Evolutionary conservation across 2,329 filamentous ascomycete species (phyloP), one percentile per base, ranked within the genome.

Genomic region (Corynespora cassiicola): DNA sequence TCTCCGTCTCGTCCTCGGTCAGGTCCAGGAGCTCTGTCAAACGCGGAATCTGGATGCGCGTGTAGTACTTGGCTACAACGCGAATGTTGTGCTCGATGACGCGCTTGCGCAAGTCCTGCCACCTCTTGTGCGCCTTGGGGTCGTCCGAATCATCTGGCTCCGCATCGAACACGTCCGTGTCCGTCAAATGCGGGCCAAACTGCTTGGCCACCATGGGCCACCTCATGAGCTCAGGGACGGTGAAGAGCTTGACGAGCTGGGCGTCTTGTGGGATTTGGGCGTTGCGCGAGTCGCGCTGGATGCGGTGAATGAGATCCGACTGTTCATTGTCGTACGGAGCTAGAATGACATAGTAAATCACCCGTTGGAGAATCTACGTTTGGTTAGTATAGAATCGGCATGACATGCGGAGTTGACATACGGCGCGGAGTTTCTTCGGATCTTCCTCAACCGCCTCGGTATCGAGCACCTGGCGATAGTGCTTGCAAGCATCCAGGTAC

Each of bases 41-140:
- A 21, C 94, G 88, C 51, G 85, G 84, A 80, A 96, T 94, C 68
- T 90, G 86, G 65, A 99, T 95, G 57, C 94, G 89, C 15, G 94
- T 99, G 76, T 99, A 99, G 79, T 99, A 99, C 73, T 96, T 96
- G 58, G 94, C 94, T 23, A 99, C 84, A 2, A 99, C 94, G 35
- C 94, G 89, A 36, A 99, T 92, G 55, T 99, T 99, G 76, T 99
- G 94, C 76, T 99, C 94, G 60, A 99, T 99, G 47, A 99, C 94
- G 36, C 94, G 90, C 80, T 97, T 97, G 62, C 94, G 88, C 50
- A 99, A 77, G 66, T 96, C 94, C 65, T 94, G 81, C 90, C 92
- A 99, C 67, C 94, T 82, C 70, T 86, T 82, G 70, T 88, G 76
- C 18, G 90, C 87, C 72, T 96, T 92, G 45, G 86, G 79, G 56